Evolutionary conservation across 805 yeast genomes (phyloP), one percentile per base, ranked within the genome.

Genomic region (Saccharomycopsis sp.): DNA sequence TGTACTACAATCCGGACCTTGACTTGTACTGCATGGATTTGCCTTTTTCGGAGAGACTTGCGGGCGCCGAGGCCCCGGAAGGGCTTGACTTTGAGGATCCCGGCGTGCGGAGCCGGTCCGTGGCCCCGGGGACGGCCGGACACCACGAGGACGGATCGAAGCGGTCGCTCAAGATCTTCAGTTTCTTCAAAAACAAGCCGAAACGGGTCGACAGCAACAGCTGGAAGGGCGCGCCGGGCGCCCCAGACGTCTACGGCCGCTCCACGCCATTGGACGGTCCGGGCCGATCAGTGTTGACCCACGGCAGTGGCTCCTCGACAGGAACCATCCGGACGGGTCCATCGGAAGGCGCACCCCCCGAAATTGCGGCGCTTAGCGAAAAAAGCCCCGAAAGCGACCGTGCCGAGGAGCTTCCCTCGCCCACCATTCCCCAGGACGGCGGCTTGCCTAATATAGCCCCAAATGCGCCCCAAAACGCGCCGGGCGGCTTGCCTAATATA

Each of bases 1-100:
- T 85, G 5, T 87, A 77, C 69, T 83, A 81, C 68, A 82, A 84
- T 64, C 79, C 82, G 34, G 80, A 81, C 37, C 70, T 87, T 55
- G 79, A 84, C 63, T 72, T 85, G 1, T 82, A 79, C 63, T 81
- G 89, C 62, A 75, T 76, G 47, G 77, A 80, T 14, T 65, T 84
- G 44, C 92, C 94, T 0, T 69, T 81, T 55, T 24, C 59, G 2
- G 34, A 44, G 7, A 44, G n/a, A n/a, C 44, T 37, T 37, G 15
- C 48, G 8, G 12, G 37, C 37, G 37, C 5, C 37, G 37, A 29
- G 37, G n/a, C n/a, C n/a, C n/a, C n/a, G n/a, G n/a, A n/a, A n/a
- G n/a, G n/a, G n/a, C n/a, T n/a, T n/a, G n/a, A n/a, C n/a, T 29
- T 29, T 5, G 37, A 29, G 5, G 37, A 29, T 29, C 5, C 12